Conservation (phyloP, 768 basidiomycete species). For the Rhodotorula graminis region DNA sequence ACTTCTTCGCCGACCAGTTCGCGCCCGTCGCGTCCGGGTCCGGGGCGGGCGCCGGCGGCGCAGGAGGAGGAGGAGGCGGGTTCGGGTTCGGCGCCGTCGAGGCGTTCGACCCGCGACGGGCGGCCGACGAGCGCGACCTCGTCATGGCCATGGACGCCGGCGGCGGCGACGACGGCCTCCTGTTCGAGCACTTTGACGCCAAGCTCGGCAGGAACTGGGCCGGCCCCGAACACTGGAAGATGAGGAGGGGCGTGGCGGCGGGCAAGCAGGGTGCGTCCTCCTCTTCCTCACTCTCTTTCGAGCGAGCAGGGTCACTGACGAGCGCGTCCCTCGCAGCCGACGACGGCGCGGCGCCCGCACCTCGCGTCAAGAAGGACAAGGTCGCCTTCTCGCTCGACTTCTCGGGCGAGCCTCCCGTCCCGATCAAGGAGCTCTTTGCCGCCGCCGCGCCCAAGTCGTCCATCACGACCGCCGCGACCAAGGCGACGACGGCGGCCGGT, state of each 20-base stretch:
- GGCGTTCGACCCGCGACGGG: slow-evolving; percentile 79
- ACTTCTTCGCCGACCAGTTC: slow-evolving; percentile 31
- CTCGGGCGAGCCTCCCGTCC: slow-evolving; percentile 57
- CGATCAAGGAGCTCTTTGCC: slow-evolving; percentile 69
- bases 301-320: neutral
- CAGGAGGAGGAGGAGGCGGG: slow-evolving; percentile 7
- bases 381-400: slow-evolving; percentile 81
- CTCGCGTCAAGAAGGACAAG: slow-evolving; percentile 56
- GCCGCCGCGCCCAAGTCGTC: slow-evolving; percentile 65
- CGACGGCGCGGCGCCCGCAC: neutral
- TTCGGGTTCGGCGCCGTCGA: slow-evolving; percentile 51
- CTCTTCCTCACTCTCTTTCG: neutral
- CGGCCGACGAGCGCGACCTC: slow-evolving; percentile 70
- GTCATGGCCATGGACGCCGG: slow-evolving; percentile 62
- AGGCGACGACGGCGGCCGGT: slow-evolving; percentile 46
- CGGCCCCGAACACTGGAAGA: slow-evolving; percentile 97
- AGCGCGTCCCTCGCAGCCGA: neutral
- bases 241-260: slow-evolving; percentile 50
- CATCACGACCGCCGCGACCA: slow-evolving; percentile 55
- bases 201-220: slow-evolving; percentile 82
- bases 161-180: slow-evolving; percentile 52
- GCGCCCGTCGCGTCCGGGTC: slow-evolving; percentile 39
- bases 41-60: neutral
- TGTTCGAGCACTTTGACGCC: slow-evolving; percentile 82
- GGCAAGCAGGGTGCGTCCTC: slow-evolving; percentile 12